Percentiles rank a stretch among this genome's conserved stretches.
Evolutionary conservation across 129 eudicot genomes (phyloP).

Genomic region (Pittosporum tobira): DNA sequence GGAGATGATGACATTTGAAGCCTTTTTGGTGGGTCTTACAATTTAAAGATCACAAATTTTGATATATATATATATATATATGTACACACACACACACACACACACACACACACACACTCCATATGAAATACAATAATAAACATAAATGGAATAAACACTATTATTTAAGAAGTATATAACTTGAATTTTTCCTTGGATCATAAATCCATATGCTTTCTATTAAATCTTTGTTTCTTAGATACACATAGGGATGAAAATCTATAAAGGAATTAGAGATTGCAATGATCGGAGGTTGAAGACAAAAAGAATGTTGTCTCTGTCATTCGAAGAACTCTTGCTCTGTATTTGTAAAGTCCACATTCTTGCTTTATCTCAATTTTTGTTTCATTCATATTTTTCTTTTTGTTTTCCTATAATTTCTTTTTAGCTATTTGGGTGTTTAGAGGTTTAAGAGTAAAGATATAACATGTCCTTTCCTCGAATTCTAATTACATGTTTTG

Average conservation of each 20-base stretch:
- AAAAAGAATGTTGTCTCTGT: slow-evolving; percentile 71
- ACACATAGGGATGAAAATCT: slow-evolving; percentile 65
- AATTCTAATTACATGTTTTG: too few relatives aligned
- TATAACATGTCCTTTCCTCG: neutral
- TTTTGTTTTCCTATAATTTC: neutral
- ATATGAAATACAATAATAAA: too few relatives aligned
- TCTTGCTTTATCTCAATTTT: neutral
- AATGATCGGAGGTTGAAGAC: slow-evolving; percentile 79
- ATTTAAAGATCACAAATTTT: too few relatives aligned
- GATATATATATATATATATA: too few relatives aligned
- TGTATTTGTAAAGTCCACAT: slow-evolving; percentile 52
- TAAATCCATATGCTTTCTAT: neutral
- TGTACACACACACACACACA: too few relatives aligned
- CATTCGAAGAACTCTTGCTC: slow-evolving; percentile 78
- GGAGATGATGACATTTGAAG: too few relatives aligned
- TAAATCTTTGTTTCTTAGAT: neutral
- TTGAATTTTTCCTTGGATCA: neutral
- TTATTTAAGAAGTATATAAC: too few relatives aligned
- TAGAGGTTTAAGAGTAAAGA: neutral
- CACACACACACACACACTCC: too few relatives aligned
- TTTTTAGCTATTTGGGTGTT: slow-evolving; percentile 3
- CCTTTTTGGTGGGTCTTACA: too few relatives aligned
- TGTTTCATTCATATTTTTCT: neutral
- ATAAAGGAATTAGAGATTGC: slow-evolving; percentile 56
- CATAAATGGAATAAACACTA: too few relatives aligned